These are phyloP conservation scores for Phylloporus rhodoxanthus DNA, from an alignment of 768 basidiomycete genomes.

Conservation along the genomic window DNA sequence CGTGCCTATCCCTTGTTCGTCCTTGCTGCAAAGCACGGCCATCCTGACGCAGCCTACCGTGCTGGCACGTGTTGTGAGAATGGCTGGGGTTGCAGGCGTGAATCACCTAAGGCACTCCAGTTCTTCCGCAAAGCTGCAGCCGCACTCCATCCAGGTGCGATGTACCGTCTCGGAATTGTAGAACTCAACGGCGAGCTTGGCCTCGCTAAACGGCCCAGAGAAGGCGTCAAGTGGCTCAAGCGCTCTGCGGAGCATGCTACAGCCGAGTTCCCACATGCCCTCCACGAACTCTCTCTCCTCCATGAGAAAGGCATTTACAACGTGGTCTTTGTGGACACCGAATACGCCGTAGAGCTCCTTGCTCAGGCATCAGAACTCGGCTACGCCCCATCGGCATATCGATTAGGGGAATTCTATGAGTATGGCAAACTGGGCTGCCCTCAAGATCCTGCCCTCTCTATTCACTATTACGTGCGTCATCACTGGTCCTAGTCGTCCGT, in stretches of 20 bases:
- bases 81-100: conserved; percentile 95
- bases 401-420: conserved; percentile 97
- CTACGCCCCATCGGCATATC: conserved; percentile 93
- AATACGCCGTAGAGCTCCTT: conserved; percentile 90
- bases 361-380: conserved; percentile 95
- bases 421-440: conserved; percentile 99
- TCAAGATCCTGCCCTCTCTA: conserved; percentile 92
- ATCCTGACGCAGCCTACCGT: conserved; percentile 91
- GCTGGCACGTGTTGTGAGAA: conserved; percentile 98
- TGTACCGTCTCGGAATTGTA: conserved; percentile 94
- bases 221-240: conserved; percentile 98
- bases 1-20: conserved; percentile 94
- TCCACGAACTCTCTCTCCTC: conserved; percentile 89
- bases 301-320: conserved; percentile 99
- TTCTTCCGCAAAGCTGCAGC: conserved; percentile 94
- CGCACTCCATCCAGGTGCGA: conserved; percentile 85
- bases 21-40: conserved; percentile 93
- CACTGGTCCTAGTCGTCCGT: neutral
- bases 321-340: conserved; percentile 92
- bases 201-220: conserved; percentile 79
- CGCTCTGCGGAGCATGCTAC: conserved; percentile 92
- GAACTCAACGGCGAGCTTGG: conserved; percentile 95
- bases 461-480: conserved; percentile 95
- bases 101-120: conserved; percentile 84
- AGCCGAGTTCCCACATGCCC: conserved; percentile 91